Conservation (phyloP, 2,329 filamentous ascomycete genomes). For the Talaromyces sp. region DNA sequence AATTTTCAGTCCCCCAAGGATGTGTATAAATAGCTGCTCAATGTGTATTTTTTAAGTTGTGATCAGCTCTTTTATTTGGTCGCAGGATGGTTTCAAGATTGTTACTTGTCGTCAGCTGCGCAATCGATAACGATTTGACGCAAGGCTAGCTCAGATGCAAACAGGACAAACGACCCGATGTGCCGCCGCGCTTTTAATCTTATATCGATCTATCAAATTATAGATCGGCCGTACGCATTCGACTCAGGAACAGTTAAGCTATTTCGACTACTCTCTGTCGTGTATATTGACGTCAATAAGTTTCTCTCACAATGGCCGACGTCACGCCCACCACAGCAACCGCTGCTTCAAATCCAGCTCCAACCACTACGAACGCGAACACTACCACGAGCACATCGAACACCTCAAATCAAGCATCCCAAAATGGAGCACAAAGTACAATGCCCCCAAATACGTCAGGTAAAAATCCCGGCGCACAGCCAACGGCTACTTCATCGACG, state of each 20-base stretch:
- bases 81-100: not conserved
- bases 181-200: not conserved
- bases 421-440: not conserved
- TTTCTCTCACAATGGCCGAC: slow-evolving; percentile 1
- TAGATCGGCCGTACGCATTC: not conserved
- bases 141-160: slow-evolving; percentile 28
- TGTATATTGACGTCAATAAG: not conserved
- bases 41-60: not conserved
- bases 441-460: not conserved
- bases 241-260: not conserved
- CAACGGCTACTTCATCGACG: slow-evolving; percentile 14
- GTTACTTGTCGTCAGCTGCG: not conserved
- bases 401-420: not conserved
- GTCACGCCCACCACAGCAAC: slow-evolving; percentile 9
- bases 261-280: not conserved
- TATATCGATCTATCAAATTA: not conserved
- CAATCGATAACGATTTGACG: not conserved
- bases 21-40: not conserved
- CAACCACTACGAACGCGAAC: slow-evolving; percentile 22
- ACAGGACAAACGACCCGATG: slow-evolving; percentile 31
- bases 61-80: not conserved
- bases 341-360: slow-evolving; percentile 5
- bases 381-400: slow-evolving; percentile 3
- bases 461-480: slow-evolving; percentile 15
- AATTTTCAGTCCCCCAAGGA: not conserved